A percentile compares a stretch with the other conserved stretches of the same genome.
Evolutionary conservation across 2,329 filamentous ascomycete genomes (phyloP).

Genomic region (Aspergillus sp.): DNA sequence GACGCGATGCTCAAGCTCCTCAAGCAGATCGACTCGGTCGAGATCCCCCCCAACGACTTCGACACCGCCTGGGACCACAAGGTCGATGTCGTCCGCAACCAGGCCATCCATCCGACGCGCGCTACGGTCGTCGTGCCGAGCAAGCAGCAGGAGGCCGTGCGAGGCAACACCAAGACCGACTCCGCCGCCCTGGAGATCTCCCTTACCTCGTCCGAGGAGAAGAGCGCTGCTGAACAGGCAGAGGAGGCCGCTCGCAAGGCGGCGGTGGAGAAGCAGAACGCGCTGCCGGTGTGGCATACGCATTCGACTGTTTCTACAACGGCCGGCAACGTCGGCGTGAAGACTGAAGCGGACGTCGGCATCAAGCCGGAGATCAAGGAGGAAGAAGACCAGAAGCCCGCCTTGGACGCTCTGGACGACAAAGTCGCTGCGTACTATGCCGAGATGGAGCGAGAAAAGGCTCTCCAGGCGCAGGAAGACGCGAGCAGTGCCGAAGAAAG

Average conservation of each 20-base stretch:
- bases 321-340: conserved; percentile 24
- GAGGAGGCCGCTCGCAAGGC: conserved; percentile 49
- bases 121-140: conserved; percentile 41
- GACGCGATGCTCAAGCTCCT: conserved; percentile 47
- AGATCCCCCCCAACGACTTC: conserved; percentile 50
- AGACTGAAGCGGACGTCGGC: conserved; percentile 30
- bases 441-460: conserved; percentile 45
- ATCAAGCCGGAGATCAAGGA: conserved; percentile 42
- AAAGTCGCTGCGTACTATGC: conserved; percentile 48
- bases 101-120: conserved; percentile 41
- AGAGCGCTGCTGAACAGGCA: conserved; percentile 49
- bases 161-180: conserved; percentile 45
- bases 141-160: conserved; percentile 39
- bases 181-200: conserved; percentile 48
- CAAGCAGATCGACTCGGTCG: conserved; percentile 48
- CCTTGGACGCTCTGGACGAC: conserved; percentile 44
- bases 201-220: conserved; percentile 49
- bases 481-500: conserved; percentile 40
- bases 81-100: conserved; percentile 45
- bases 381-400: conserved; percentile 42
- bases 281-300: conserved; percentile 54
- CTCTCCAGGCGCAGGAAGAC: conserved; percentile 41
- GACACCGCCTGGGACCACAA: conserved; percentile 50
- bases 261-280: conserved; percentile 51
- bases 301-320: conserved; percentile 46